Evolutionary conservation across 2,329 filamentous ascomycete genomes (phyloP), one percentile per base, ranked within the genome.

Genomic region (Rhynchosporium agropyri): DNA sequence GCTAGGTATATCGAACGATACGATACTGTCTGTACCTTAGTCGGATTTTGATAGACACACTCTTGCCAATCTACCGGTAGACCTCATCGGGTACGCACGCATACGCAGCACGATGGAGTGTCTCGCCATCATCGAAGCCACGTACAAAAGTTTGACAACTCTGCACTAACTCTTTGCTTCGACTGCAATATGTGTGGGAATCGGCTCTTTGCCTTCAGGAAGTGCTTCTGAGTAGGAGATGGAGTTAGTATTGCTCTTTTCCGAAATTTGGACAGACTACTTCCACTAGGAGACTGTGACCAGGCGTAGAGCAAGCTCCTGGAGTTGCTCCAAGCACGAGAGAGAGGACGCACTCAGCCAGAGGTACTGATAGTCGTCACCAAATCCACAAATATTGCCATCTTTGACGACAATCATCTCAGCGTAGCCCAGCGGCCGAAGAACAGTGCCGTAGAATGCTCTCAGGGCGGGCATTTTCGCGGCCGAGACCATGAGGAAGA

Each of bases 321-420:
- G 33, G 33, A 10, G 9, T 2, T 36, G 9, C 9, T 36, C 5
- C 33, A 36, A 20, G 33, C 33, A 36, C 33, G 33, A 36, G 43
- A n/a, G 43, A 46, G 33, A 26, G 31, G 8, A 40, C 50, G 15
- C 10, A 53, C 50, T 53, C 15, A 68, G 45, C 65, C 66, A 67
- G n/a, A 68, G 48, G 50, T 68, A 66, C 4, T 64, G 67, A 43
- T 66, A 66, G 15, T 63, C 64, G 38, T 50, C 65, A 33, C 66
- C 67, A 51, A 60, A 63, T 9, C 66, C 66, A n/a, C 65, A 60
- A 3, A 63, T 43, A 1, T 54, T 62, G 36, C 59, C 58, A 38
- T 53, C 60, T 12, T 61, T 46, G 9, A 57, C 57, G 20, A 40
- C 42, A 10, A 69, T 64, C 38, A 66, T 56, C 29, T 67, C 63